Evolutionary conservation across 176 grass and related monocot genomes (phyloP).

Genomic region (Carex myosuroides): DNA sequence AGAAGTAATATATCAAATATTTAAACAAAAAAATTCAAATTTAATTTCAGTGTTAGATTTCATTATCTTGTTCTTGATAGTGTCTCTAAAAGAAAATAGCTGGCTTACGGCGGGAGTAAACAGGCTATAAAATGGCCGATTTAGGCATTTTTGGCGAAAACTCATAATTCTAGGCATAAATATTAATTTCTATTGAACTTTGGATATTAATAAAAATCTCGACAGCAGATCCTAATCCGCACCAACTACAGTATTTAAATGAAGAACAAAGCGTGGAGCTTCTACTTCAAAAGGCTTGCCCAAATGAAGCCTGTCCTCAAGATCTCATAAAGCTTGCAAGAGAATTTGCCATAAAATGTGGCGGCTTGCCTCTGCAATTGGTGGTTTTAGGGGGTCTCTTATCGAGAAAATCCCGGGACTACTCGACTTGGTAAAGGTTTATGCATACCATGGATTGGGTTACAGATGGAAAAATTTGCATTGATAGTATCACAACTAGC

Average conservation of each 20-base stretch:
- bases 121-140: no score
- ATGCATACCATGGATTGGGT: slow-evolving; percentile 15
- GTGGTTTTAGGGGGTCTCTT: slow-evolving; percentile 23
- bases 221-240: neutral
- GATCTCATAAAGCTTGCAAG: slow-evolving; percentile 4
- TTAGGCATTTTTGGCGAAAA: no score
- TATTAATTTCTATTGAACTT: no score
- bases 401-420: neutral
- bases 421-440: neutral
- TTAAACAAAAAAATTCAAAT: no score
- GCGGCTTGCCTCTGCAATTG: slow-evolving; percentile 25
- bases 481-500: neutral
- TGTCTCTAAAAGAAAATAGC: no score
- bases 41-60: no score
- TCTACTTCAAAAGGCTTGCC: slow-evolving; percentile 15
- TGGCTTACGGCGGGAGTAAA: no score
- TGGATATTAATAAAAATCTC: no score
- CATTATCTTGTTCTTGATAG: no score
- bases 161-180: no score
- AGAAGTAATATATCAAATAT: no score
- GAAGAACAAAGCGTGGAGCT: slow-evolving; percentile 27
- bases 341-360: slow-evolving; percentile 8
- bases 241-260: slow-evolving; percentile 3
- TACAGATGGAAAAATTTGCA: slow-evolving; percentile 12
- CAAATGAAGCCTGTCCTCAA: neutral